phyloP scores from a whole-genome alignment of 768 basidiomycete species.

The Cantharellus cinnabarinus region DNA sequence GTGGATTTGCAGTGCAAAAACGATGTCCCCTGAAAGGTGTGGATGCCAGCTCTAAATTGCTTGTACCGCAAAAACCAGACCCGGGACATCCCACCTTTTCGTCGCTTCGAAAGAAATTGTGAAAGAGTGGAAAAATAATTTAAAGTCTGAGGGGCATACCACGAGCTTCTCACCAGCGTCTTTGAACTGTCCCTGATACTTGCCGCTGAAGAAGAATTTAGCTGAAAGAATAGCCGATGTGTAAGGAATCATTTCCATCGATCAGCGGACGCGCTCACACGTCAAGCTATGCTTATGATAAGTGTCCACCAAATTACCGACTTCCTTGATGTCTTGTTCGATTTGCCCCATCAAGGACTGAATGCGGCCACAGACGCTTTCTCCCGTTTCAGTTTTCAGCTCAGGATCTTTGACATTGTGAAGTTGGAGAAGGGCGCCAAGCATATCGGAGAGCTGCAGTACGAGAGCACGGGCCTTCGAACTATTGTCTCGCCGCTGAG shows the following conservation, averaged over 20 bases:
- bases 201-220: neutral
- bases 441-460: neutral
- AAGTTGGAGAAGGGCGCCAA: neutral
- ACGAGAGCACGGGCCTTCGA: neutral
- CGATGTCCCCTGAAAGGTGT: neutral
- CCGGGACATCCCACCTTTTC: neutral
- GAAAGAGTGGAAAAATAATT: neutral
- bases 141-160: neutral
- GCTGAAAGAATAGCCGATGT: neutral
- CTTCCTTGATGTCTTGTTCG: neutral
- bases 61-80: neutral
- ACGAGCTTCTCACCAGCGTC: neutral
- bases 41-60: neutral
- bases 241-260: neutral
- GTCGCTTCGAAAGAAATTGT: neutral
- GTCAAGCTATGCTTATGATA: neutral
- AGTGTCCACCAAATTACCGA: neutral
- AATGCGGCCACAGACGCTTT: neutral
- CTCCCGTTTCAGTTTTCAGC: neutral
- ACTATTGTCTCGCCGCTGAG: neutral
- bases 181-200: neutral
- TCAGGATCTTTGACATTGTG: neutral
- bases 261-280: neutral
- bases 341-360: neutral
- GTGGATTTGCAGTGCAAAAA: neutral